phyloP scores from a whole-genome alignment of 805 yeast genomes.

The Metschnikowia similis region DNA sequence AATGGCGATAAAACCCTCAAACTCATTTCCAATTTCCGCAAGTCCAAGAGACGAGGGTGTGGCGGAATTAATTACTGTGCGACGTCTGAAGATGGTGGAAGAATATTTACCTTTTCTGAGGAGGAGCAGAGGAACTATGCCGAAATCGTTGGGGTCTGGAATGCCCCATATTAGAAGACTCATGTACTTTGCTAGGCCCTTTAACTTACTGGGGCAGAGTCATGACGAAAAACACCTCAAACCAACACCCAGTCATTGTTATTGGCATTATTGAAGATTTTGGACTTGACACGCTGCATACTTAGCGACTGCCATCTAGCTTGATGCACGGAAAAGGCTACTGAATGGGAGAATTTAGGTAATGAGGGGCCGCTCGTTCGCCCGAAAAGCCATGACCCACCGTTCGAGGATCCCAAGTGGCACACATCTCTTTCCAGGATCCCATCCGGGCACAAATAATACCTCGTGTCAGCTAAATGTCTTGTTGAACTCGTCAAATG shows the following conservation, averaged over 20 bases:
- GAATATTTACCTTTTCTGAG: constrained; percentile 5
- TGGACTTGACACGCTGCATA: not conserved
- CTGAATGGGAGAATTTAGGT: no score
- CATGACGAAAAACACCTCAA: not conserved
- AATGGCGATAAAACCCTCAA: constrained; percentile 2
- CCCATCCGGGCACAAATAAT: constrained; percentile 58
- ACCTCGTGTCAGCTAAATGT: constrained; percentile 45
- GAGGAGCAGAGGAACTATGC: constrained; percentile 3
- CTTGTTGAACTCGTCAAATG: constrained; percentile 37
- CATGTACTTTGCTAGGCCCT: not conserved
- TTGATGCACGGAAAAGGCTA: constrained; percentile 17
- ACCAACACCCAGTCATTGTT: not conserved
- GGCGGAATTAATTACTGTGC: constrained; percentile 16
- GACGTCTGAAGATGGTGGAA: constrained; percentile 11
- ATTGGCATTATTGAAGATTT: not conserved
- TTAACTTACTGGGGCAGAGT: not conserved
- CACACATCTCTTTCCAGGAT: constrained; percentile 22
- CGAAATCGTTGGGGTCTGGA: constrained; percentile 11
- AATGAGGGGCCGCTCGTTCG: constrained; percentile 9
- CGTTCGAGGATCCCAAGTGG: constrained; percentile 45
- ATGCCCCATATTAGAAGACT: not conserved
- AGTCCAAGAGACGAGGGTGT: constrained; percentile 12
- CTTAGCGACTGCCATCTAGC: not conserved
- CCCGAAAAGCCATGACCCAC: constrained; percentile 25
- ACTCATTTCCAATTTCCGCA: constrained; percentile 7